These are phyloP conservation scores for Brassica cretica DNA, from an alignment of 345 rosid genomes.

Conservation along the genomic window DNA sequence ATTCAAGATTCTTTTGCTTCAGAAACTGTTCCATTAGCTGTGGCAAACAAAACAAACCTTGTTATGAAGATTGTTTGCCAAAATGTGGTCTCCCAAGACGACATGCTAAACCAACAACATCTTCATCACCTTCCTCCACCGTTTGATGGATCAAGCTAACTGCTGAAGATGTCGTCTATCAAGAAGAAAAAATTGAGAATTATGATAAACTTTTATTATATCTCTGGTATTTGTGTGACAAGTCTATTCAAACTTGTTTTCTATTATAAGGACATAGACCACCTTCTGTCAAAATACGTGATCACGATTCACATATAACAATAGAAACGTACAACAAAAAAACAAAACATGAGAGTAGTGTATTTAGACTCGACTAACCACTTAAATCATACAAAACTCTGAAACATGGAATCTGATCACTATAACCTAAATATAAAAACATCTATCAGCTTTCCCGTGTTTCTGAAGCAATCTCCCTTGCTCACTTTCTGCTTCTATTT, in stretches of 20 bases:
- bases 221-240: background rate
- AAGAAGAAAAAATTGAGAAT: background rate
- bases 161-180: background rate
- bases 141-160: background rate
- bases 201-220: background rate
- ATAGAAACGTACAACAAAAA: conserved; percentile 9
- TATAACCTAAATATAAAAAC: conserved; percentile 22
- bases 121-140: background rate
- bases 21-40: conserved; percentile 27
- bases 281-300: conserved; percentile 19
- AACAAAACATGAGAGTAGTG: background rate
- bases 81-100: conserved; percentile 30
- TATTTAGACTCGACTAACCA: no score
- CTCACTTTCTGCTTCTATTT: background rate
- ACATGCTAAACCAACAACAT: background rate
- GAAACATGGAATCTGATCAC: conserved; percentile 32
- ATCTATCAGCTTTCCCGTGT: conserved; percentile 23
- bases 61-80: conserved; percentile 28
- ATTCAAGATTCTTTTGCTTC: conserved; percentile 26
- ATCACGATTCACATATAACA: conserved; percentile 22
- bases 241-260: background rate
- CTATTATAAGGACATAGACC: conserved; percentile 1
- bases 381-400: conserved; percentile 24
- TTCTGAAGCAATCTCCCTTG: conserved; percentile 32
- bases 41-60: conserved; percentile 29